Evolutionary conservation across 768 basidiomycete species (phyloP), one percentile per base, ranked within the genome.

Genomic region (Lactarius hengduanensis): DNA sequence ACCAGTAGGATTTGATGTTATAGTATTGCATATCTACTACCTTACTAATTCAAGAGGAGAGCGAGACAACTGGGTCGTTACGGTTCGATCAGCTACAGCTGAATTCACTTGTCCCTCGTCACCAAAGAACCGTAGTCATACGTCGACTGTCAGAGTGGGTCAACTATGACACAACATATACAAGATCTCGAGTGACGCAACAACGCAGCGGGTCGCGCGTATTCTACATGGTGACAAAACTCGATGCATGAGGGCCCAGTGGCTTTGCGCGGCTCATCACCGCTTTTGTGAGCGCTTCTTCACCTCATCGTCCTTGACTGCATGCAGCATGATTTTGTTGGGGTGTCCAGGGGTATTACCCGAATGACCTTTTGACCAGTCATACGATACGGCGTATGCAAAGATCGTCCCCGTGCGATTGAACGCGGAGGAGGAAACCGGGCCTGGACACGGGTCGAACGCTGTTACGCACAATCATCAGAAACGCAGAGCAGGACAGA

Each of bases 301-400:
- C 63, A 93, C 89, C 76, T 94, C 92, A 26, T 94, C 92, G 59
- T 94, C 91, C 76, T 92, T 92, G 80, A 89, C 90, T 26, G 87
- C 86, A 73, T 93, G 91, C 71, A 94, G 73, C 86, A 91, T 89
- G 71, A 94, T 76, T 76, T 94, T 92, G 79, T 92, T 93, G 20
- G 88, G 85, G 67, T 83, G 80, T 9, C 80, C 79, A 2, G 84
- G 81, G 5, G 89, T 89, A 83, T 90, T 92, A 26, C 94, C 94
- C 15, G 87, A 86, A 75, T 94, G 91, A 9, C 94, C 93, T 74
- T 94, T 94, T 18, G 89, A 91, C 94, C 94, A 96, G 73, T 96
- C 94, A 70, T 96, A 96, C 15, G 93, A 94, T 28, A 96, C 77
- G 0, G 94, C 90, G 71, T 97, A 97, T 0, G 94, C 96, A 73